Base-by-base conservation (phyloP, 257 asterid species). In the Solanum piurae region DNA sequence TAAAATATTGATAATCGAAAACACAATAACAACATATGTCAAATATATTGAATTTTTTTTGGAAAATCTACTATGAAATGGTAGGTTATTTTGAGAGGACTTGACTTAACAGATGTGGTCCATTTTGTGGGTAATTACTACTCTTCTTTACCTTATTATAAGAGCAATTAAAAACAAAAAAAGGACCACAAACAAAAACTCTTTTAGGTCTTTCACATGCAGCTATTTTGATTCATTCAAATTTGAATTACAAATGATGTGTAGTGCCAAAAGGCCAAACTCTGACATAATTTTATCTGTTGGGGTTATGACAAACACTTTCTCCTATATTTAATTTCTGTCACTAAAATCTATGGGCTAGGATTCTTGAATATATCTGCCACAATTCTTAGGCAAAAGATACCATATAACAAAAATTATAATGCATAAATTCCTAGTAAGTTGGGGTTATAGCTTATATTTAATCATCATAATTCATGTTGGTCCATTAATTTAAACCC, bases 151-250 rank as follows among this genome's bases (percentile, higher is more conserved):
- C 85, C 88, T 68, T 69, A 82, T 87, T 87, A 36, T 84, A 87
- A 31, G 85, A 64, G 89, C 75, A 66, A 80, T 42, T 77, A 60
- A 37, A 31, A 71, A n/a, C 14, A 9, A 55, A 69, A n/a, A 23
- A 55, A 69, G 91, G 91, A 83, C 93, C 94, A 86, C 87, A 82
- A 14, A 7, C 0, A 11, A 49, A 80, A 29, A 1, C 20, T 66
- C 36, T 44, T 46, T 80, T 29, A 9, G 68, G 86, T 42, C 55
- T 77, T 34, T 90, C 92, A 88, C 89, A 86, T 75, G 58, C 58
- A 72, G 86, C 49, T 33, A 36, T 69, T 64, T 83, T 88, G 52
- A 52, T 71, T 79, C 89, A 90, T 90, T 90, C 84, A 88, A 88
- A 88, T 84, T 89, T 87, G 87, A 49, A 90, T 86, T 76, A 44